A percentile compares a stretch with the other conserved stretches of the same genome.
These are phyloP conservation scores for Andrographis paniculata DNA, from an alignment of 305 asterid species.

Conservation along the genomic window DNA sequence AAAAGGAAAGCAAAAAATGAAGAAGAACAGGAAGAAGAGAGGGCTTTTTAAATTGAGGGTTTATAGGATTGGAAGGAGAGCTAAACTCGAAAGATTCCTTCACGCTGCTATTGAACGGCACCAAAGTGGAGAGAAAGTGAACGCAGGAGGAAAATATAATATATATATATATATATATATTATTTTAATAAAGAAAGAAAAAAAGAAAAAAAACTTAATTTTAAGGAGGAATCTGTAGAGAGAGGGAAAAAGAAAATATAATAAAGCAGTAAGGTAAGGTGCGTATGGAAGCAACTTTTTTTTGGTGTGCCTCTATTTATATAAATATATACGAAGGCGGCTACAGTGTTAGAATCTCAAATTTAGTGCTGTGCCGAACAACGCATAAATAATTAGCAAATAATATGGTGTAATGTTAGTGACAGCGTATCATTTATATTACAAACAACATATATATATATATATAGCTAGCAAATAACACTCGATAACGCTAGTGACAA, in stretches of 20 bases:
- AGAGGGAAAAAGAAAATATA: conserved; percentile 22
- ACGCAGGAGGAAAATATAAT: conserved; percentile 23
- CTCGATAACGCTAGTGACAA: too few species aligned
- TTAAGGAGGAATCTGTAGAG: conserved; percentile 38
- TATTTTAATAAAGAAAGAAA: neutral
- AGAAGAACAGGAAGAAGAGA: too few species aligned
- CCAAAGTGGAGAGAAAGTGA: conserved; percentile 18
- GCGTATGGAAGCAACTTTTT: conserved; percentile 31
- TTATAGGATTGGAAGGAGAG: too few species aligned
- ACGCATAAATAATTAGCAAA: conserved; percentile 14
- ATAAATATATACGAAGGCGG: too few species aligned
- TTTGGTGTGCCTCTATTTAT: conserved; percentile 28
- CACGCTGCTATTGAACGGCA: neutral
- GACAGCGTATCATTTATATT: too few species aligned
- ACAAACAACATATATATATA: too few species aligned
- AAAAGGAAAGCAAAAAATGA: too few species aligned
- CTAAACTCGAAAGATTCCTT: too few species aligned
- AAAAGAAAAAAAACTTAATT: conserved; percentile 19
- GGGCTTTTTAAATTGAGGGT: too few species aligned
- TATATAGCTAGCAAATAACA: too few species aligned
- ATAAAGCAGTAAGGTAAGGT: conserved; percentile 7
- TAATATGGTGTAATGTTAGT: conserved; percentile 17
- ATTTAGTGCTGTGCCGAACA: too few species aligned
- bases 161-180: conserved; percentile 15
- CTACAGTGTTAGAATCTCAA: too few species aligned